These are phyloP conservation scores for Pholiota conissans DNA, from an alignment of 768 basidiomycete genomes.

Conservation along the genomic window DNA sequence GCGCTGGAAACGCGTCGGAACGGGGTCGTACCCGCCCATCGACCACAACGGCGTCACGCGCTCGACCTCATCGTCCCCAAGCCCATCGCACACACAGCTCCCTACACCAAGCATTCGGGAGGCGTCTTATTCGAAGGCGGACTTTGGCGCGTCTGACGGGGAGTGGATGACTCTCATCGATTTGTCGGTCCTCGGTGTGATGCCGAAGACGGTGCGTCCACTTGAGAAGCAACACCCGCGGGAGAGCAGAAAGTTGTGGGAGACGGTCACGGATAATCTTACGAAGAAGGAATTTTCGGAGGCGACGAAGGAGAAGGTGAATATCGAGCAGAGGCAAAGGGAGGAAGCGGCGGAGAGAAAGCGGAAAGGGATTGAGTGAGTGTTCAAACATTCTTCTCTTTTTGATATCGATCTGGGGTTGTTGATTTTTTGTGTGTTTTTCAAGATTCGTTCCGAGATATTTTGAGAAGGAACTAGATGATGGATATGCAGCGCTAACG, in stretches of 20 bases:
- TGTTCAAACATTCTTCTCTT: conserved; percentile 30
- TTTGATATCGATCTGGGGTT: neutral
- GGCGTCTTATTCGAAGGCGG: conserved; percentile 44
- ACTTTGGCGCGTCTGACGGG: conserved; percentile 36
- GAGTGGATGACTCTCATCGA: conserved; percentile 77
- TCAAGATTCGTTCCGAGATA: conserved; percentile 70
- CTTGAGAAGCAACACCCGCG: conserved; percentile 72
- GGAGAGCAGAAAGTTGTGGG: conserved; percentile 91
- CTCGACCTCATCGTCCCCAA: conserved; percentile 47
- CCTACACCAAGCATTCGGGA: conserved; percentile 33
- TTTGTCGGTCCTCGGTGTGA: conserved; percentile 60
- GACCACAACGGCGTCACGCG: conserved; percentile 29
- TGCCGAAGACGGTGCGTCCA: conserved; percentile 87
- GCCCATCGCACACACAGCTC: conserved; percentile 45
- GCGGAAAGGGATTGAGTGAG: conserved; percentile 75
- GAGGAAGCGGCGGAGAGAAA: conserved; percentile 88
- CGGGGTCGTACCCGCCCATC: conserved; percentile 37
- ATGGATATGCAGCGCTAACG: conserved; percentile 71
- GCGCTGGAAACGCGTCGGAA: conserved; percentile 68
- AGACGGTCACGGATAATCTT: conserved; percentile 72
- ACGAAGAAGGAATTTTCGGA: conserved; percentile 85
- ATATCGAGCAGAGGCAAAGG: conserved; percentile 91
- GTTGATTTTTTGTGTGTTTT: conserved; percentile 15
- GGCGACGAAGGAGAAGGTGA: conserved; percentile 89
- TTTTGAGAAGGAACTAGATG: conserved; percentile 69